phyloP scores from a whole-genome alignment of 2,329 filamentous ascomycete species.

The Talaromyces sp. region DNA sequence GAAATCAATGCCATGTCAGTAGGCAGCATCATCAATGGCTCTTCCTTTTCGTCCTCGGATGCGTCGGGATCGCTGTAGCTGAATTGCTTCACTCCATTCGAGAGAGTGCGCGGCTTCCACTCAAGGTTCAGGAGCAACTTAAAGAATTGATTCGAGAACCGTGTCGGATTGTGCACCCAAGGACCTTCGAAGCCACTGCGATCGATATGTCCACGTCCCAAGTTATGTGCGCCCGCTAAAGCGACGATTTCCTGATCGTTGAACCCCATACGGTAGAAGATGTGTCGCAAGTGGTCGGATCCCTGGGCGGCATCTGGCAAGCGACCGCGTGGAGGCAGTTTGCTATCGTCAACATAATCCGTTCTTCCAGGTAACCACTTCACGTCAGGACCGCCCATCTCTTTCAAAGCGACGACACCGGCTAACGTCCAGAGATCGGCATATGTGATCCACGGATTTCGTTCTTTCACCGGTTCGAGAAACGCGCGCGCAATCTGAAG shows the following conservation, averaged over 20 bases:
- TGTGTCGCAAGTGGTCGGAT: conserved; percentile 53
- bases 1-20: conserved; percentile 59
- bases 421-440: conserved; percentile 64
- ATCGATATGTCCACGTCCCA: conserved; percentile 56
- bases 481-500: conserved; percentile 63
- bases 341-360: conserved; percentile 60
- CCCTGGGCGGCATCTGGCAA: conserved; percentile 56
- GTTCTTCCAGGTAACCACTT: conserved; percentile 58
- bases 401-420: conserved; percentile 56
- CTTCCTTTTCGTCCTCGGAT: conserved; percentile 40
- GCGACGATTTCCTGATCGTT: conserved; percentile 60
- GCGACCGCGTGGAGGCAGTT: conserved; percentile 57
- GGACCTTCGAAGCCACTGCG: conserved; percentile 57
- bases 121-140: conserved; percentile 50
- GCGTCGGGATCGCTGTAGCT: conserved; percentile 57
- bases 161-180: conserved; percentile 60
- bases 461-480: conserved; percentile 59
- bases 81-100: conserved; percentile 56
- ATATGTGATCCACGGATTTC: conserved; percentile 63
- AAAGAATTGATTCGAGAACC: conserved; percentile 59
- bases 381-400: conserved; percentile 59
- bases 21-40: conserved; percentile 64
- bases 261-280: conserved; percentile 61
- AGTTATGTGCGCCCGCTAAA: conserved; percentile 54
- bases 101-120: conserved; percentile 55